A percentile compares a stretch with the other conserved stretches of the same genome.
Conservation (phyloP, 75 land plant species). For the Cupressus sempervirens region DNA sequence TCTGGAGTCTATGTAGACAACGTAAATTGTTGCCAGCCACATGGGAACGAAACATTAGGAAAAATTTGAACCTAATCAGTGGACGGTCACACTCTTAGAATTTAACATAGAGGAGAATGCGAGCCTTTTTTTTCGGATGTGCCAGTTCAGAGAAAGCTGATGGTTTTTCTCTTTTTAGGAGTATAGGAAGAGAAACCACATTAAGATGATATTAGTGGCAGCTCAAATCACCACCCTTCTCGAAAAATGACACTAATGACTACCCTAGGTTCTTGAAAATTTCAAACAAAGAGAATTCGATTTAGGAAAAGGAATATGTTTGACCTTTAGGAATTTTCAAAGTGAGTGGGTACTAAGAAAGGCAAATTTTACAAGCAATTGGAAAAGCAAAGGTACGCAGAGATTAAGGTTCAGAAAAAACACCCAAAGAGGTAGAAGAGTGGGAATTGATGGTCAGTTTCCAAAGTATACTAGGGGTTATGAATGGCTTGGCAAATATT, state of each 20-base stretch:
- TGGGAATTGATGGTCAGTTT: neutral
- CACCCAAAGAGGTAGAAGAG: neutral
- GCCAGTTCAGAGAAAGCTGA: neutral
- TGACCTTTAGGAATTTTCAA: too few relatives aligned
- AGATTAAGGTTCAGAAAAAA: neutral
- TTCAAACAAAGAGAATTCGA: neutral
- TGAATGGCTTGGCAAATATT: too few relatives aligned
- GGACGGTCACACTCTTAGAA: neutral
- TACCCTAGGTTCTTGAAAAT: neutral
- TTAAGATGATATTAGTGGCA: neutral
- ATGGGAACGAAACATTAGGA: neutral
- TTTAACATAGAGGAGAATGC: neutral
- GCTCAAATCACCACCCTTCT: neutral
- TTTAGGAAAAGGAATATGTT: neutral
- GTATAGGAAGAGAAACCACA: neutral
- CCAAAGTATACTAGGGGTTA: neutral
- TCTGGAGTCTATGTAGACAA: neutral
- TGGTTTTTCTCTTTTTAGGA: neutral
- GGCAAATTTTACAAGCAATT: neutral
- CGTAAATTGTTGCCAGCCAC: neutral
- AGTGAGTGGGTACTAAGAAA: neutral
- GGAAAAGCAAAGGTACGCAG: neutral
- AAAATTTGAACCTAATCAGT: neutral
- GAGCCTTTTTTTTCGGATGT: neutral
- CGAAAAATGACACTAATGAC: too few relatives aligned